phyloP scores from a whole-genome alignment of 2,329 filamentous ascomycete genomes.

The Botrytis cinerea region DNA sequence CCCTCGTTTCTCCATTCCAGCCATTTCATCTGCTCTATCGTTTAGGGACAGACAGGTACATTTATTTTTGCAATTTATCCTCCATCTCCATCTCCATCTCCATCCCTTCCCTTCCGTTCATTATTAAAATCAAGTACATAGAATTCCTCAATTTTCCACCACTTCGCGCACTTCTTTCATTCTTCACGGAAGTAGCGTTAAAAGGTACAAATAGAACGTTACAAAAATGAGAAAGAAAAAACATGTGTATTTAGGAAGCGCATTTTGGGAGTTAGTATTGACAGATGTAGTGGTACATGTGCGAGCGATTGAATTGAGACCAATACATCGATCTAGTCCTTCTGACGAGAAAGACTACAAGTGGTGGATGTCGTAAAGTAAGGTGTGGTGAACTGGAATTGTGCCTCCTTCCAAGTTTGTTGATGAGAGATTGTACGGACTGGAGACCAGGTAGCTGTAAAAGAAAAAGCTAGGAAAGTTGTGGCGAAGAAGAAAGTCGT shows the following conservation, averaged over 20 bases:
- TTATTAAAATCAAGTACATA: background rate
- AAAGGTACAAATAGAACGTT: background rate
- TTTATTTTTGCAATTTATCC: background rate
- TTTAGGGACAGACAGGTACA: background rate
- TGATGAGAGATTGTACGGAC: too few relatives aligned
- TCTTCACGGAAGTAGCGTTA: background rate
- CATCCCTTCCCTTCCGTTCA: background rate
- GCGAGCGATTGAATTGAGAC: background rate
- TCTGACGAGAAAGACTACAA: background rate
- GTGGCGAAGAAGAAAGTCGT: too few relatives aligned
- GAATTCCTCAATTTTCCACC: rapidly evolving
- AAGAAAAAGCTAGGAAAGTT: too few relatives aligned
- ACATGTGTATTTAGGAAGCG: background rate
- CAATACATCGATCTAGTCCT: background rate
- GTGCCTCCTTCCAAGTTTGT: too few relatives aligned
- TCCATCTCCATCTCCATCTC: background rate
- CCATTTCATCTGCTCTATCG: background rate
- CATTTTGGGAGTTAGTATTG: background rate
- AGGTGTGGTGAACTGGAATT: too few relatives aligned
- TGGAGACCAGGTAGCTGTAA: too few relatives aligned
- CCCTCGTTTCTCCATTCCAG: too few relatives aligned
- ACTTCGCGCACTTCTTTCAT: too few relatives aligned
- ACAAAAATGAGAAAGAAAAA: background rate
- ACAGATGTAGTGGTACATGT: background rate
- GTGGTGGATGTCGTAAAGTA: too few relatives aligned